phyloP scores from a whole-genome alignment of 768 basidiomycete species.

The Kwoniella dejecticola region DNA sequence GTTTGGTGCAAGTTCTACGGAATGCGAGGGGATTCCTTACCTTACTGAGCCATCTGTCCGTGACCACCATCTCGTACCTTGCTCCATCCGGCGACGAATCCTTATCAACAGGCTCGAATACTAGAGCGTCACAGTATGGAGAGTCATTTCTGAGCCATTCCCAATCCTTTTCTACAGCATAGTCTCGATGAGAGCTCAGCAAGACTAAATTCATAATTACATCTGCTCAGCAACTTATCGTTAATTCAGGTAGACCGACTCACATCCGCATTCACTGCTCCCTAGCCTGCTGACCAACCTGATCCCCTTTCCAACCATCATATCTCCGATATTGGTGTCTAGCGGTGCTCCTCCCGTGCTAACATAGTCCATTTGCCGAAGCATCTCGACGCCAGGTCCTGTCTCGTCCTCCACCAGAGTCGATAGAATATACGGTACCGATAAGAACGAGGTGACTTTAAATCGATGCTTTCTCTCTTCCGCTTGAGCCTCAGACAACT shows the following conservation, averaged over 20 bases:
- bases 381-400: conserved; percentile 53
- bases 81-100: conserved; percentile 40
- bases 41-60: conserved; percentile 61
- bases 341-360: conserved; percentile 62
- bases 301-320: conserved; percentile 60
- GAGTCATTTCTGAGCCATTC: conserved; percentile 59
- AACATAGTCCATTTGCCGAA: conserved; percentile 60
- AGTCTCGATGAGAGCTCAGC: conserved; percentile 60
- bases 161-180: conserved; percentile 62
- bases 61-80: conserved; percentile 61
- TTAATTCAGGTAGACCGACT: conserved; percentile 14
- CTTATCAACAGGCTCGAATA: conserved; percentile 43
- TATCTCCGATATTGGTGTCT: conserved; percentile 61
- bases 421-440: conserved; percentile 57
- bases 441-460: conserved; percentile 40
- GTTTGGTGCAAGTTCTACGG: background rate
- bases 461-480: conserved; percentile 28
- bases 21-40: conserved; percentile 37
- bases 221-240: no score
- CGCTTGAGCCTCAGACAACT: background rate
- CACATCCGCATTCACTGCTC: conserved; percentile 57
- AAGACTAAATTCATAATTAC: conserved; percentile 29
- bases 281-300: conserved; percentile 61
- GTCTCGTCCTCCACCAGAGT: conserved; percentile 60
- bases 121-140: conserved; percentile 40